Evolutionary conservation across 768 basidiomycete species (phyloP), one percentile per base, ranked within the genome.

Genomic region (Kwoniella sp.): DNA sequence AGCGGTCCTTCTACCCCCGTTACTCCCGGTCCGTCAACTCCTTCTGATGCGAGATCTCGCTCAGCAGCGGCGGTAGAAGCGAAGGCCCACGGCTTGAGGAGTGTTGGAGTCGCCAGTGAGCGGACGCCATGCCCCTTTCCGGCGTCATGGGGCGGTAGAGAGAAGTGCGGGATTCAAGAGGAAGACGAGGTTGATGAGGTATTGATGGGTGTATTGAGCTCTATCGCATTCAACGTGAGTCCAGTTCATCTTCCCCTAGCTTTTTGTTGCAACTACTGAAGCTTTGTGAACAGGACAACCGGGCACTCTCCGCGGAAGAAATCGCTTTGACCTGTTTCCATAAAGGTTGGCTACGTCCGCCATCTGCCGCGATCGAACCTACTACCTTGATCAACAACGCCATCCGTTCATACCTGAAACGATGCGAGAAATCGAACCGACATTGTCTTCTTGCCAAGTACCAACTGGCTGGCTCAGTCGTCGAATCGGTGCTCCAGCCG

Each of bases 141-240:
- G 8, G 59, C 38, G 8, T 55, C 69, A 2, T 77, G 65, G 53
- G 73, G 76, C 8, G 73, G 73, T 2, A 71, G 55, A 55, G 75
- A 73, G 11, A 76, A 70, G 51, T 76, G 75, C 55, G 75, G 71
- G 29, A 61, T 75, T 2, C 15, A n/a, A 25, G 73, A 74, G 26
- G 76, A 77, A 37, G 76, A 77, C 59, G 76, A 70, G 52, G 59
- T 20, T 56, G 76, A 77, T 71, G 73, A 73, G 51, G 69, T 70
- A 4, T 64, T 77, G 66, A 77, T 77, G 76, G 68, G 72, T 34
- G 59, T 68, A 17, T 67, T 72, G 68, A 65, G 65, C 13, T 70
- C 73, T 28, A 65, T 66, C 29, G 76, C 76, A 15, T 51, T 23
- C 9, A 28, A 63, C 29, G 76, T 77, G 58, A 66, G 76, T 73